A percentile compares a stretch with the other conserved stretches of the same genome.
Evolutionary conservation across 139 green algal species (phyloP).

Genomic region (Zygnema cylindricum): DNA sequence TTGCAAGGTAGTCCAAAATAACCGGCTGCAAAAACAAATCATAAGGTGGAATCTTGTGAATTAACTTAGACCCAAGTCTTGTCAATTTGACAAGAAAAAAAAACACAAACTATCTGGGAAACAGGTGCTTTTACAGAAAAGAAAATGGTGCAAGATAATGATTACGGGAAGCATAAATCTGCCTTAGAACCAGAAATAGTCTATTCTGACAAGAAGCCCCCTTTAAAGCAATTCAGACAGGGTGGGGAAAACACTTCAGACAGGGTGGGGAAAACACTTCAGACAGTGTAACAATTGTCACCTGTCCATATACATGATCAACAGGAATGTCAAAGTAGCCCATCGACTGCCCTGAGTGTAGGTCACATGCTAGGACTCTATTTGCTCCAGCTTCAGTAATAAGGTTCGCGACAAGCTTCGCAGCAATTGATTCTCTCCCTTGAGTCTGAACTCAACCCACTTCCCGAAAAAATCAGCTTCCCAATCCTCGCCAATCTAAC

Average conservation of each 20-base stretch:
- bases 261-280: too few relatives aligned
- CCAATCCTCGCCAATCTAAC: too few relatives aligned
- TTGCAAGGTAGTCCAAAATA: conserved; percentile 97
- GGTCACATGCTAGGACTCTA: conserved; percentile 91
- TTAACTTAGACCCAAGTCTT: not conserved
- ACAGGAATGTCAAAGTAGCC: conserved; percentile 96
- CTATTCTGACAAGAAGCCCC: too few relatives aligned
- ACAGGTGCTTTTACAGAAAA: too few relatives aligned
- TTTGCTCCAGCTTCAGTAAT: conserved; percentile 95
- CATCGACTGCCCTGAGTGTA: conserved; percentile 89
- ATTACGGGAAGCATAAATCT: too few relatives aligned
- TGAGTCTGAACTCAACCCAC: conserved; percentile 29
- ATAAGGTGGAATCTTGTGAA: not conserved
- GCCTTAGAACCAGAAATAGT: too few relatives aligned
- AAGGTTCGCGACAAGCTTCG: conserved; percentile 98
- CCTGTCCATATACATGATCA: conserved; percentile 86
- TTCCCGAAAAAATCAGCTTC: too few relatives aligned
- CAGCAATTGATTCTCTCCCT: conserved; percentile 95
- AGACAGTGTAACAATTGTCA: conserved; percentile 45
- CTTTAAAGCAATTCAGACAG: too few relatives aligned
- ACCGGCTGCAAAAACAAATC: conserved; percentile 68
- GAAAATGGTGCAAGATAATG: too few relatives aligned
- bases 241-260: too few relatives aligned
- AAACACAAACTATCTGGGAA: not conserved
- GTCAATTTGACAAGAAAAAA: not conserved